These are phyloP conservation scores for Pseudevernia furfuracea DNA, from an alignment of 495 filamentous ascomycete genomes.

Conservation along the genomic window DNA sequence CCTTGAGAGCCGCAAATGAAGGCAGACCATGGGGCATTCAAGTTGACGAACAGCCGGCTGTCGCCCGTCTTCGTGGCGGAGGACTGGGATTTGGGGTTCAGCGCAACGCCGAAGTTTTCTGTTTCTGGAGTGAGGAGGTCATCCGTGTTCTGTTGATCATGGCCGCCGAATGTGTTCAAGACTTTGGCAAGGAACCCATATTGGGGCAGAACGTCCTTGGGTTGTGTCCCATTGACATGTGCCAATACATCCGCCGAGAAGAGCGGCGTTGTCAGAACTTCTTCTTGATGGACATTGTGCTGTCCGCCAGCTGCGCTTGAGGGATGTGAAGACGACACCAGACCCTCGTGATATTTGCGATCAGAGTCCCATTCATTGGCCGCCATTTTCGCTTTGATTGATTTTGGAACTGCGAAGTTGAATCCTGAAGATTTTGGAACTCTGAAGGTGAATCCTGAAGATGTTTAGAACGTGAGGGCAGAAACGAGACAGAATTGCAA, in stretches of 20 bases:
- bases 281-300: conserved; percentile 9
- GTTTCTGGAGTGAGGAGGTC: not conserved
- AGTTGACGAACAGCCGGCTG: conserved; percentile 56
- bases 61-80: conserved; percentile 29
- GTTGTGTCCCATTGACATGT: not conserved
- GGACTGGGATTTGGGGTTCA: not conserved
- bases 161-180: conserved; percentile 7
- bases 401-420: not conserved
- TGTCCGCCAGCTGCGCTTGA: not conserved
- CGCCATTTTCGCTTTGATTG: conserved; percentile 4
- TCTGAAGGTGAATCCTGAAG: not conserved
- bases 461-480: not conserved
- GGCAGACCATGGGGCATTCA: conserved; percentile 55
- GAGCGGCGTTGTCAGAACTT: conserved; percentile 16
- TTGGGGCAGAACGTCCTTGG: conserved; percentile 6
- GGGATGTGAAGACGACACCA: not conserved
- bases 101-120: not conserved
- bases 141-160: not conserved
- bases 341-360: conserved; percentile 8
- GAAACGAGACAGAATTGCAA: not conserved
- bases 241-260: conserved; percentile 17
- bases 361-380: conserved; percentile 7
- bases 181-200: conserved; percentile 19
- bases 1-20: conserved; percentile 77
- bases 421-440: not conserved